Conservation (phyloP, 106 monocot genomes). For the Cymbidium sinense region DNA sequence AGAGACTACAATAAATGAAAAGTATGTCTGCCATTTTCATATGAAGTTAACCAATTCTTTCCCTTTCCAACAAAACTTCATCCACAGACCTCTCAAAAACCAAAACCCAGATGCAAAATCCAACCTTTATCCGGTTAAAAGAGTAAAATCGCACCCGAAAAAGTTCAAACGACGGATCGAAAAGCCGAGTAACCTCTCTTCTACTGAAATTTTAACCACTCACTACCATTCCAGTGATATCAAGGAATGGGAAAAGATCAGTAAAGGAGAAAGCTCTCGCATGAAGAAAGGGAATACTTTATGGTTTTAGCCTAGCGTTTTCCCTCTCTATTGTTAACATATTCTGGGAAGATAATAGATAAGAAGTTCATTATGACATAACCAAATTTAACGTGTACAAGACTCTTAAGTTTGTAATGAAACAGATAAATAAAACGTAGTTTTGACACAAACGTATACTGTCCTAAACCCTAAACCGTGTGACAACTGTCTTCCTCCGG, state of each 20-base stretch:
- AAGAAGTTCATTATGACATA: too few species aligned
- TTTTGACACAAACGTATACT: too few species aligned
- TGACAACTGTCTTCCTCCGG: too few species aligned
- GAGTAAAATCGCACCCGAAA: not conserved
- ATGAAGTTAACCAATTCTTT: too few species aligned
- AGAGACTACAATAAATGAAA: too few species aligned
- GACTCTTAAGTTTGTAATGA: too few species aligned
- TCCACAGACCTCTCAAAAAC: constrained; percentile 13
- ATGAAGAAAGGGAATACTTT: not conserved
- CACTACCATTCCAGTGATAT: constrained; percentile 2
- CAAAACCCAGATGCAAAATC: constrained; percentile 34
- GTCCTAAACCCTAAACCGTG: too few species aligned
- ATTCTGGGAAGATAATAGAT: constrained; percentile 1
- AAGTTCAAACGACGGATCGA: not conserved
- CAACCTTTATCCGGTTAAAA: constrained; percentile 5
- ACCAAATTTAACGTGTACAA: too few species aligned
- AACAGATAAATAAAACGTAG: too few species aligned
- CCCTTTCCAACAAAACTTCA: constrained; percentile 4
- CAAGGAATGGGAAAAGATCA: not conserved
- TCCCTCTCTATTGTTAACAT: not conserved
- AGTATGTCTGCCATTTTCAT: too few species aligned
- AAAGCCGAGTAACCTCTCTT: constrained; percentile 4
- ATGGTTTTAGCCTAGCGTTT: not conserved
- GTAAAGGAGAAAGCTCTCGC: not conserved
- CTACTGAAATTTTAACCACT: not conserved